phyloP scores from a whole-genome alignment of 768 basidiomycete genomes.

The Mycena epipterygia region DNA sequence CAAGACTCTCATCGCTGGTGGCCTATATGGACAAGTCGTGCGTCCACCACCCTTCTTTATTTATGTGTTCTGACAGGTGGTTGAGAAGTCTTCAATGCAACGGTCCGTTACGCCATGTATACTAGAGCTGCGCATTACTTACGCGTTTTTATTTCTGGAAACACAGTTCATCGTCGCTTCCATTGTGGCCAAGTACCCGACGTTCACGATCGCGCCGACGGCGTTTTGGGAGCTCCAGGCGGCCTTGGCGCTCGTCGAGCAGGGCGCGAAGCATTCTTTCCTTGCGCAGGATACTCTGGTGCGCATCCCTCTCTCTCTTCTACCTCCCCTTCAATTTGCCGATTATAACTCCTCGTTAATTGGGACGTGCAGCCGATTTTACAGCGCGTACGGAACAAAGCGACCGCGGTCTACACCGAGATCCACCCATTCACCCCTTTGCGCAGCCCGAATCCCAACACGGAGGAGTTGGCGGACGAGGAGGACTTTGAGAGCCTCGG shows the following conservation, averaged over 20 bases:
- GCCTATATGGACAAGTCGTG: too few relatives aligned
- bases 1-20: too few relatives aligned
- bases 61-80: too few relatives aligned
- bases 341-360: neutral
- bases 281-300: conserved; percentile 20
- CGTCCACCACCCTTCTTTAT: too few relatives aligned
- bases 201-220: conserved; percentile 55
- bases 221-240: conserved; percentile 58
- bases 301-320: neutral
- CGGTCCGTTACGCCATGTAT: neutral
- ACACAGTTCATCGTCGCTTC: conserved; percentile 54
- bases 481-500: too few relatives aligned
- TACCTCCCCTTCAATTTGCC: too few relatives aligned
- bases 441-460: too few relatives aligned
- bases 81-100: conserved; percentile 11
- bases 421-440: neutral
- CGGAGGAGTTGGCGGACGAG: too few relatives aligned
- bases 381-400: conserved; percentile 18
- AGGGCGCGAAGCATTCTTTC: conserved; percentile 43
- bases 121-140: neutral
- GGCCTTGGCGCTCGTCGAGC: conserved; percentile 55
- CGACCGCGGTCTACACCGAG: neutral
- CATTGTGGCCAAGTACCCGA: conserved; percentile 55
- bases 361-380: conserved; percentile 8
- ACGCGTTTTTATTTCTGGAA: neutral